Evolutionary conservation across 306 rosid genomes (phyloP), one percentile per base, ranked within the genome.

Genomic region (Delonix regia): DNA sequence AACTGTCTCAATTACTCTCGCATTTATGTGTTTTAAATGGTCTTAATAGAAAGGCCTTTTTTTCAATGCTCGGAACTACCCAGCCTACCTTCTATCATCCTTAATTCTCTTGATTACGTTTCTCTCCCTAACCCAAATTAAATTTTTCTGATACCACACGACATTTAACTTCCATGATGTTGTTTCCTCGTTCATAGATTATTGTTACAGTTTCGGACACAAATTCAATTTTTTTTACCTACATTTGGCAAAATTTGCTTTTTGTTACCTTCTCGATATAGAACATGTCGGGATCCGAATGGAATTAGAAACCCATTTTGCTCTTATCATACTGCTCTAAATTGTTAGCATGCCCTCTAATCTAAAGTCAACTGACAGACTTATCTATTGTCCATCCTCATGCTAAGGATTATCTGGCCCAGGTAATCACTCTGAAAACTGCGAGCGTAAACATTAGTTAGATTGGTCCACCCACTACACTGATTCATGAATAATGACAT

Each of bases 1-100:
- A 93, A 90, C 94, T 60, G 96, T 85, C 87, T 89, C 96, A 90
- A 87, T 93, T 93, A 90, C 92, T 93, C 85, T 78, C 82, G 94
- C 98, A 93, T 90, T 93, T 89, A 93, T 89, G 87, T 82, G 90
- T 78, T 89, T 87, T 89, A 83, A 90, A 89, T 90, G 88, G 89
- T 78, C 90, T 84, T 88, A 92, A 90, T 87, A 86, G 83, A 83
- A 86, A 77, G 53, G 28, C 77, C 85, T 85, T 83, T 84, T 81
- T 86, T 88, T 82, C 87, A 90, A 90, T 90, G 92, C 92, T 76
- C 61, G 83, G 87, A 90, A 85, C 96, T 80, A 87, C 97, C 91
- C 92, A 87, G 88, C 84, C 88, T 79, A 88, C 90, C 74, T 77
- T 73, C 75, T 30, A 70, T 67, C 83, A 45, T 53, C 55, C 86